Conservation (phyloP, 2,329 filamentous ascomycete genomes). For the Hymenoscyphus fructigenus region DNA sequence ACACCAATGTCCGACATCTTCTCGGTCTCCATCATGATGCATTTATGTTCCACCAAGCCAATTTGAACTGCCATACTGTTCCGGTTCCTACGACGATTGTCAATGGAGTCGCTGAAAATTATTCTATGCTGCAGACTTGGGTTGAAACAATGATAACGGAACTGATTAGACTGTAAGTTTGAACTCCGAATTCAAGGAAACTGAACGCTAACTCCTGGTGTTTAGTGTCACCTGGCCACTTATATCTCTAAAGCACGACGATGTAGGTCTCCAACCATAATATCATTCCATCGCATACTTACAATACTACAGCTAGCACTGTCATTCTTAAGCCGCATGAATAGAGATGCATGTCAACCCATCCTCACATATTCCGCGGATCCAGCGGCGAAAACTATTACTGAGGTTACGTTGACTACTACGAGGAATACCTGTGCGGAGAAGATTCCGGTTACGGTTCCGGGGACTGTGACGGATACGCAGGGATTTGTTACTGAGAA, state of each 20-base stretch:
- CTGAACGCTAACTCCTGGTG: not conserved
- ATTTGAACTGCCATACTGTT: constrained; percentile 52
- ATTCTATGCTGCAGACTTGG: constrained; percentile 34
- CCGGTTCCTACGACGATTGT: constrained; percentile 32
- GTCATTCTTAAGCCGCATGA: constrained; percentile 50
- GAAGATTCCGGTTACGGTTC: constrained; percentile 36
- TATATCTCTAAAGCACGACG: constrained; percentile 55
- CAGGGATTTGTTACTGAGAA: constrained; percentile 40
- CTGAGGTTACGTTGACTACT: constrained; percentile 45
- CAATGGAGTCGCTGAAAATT: constrained; percentile 29
- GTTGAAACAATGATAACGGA: constrained; percentile 34
- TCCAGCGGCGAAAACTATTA: constrained; percentile 24
- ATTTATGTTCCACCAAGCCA: constrained; percentile 58
- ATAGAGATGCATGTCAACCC: constrained; percentile 26
- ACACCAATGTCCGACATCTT: constrained; percentile 55
- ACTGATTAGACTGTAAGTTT: constrained; percentile 33
- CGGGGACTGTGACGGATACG: constrained; percentile 35
- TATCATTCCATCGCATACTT: not conserved
- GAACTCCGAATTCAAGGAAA: not conserved
- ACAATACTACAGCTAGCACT: constrained; percentile 18
- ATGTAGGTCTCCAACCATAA: constrained; percentile 41
- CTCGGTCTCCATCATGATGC: constrained; percentile 46
- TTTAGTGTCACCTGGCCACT: constrained; percentile 52
- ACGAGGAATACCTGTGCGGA: constrained; percentile 25
- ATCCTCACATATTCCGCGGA: constrained; percentile 23